Evolutionary conservation across 345 rosid genomes (phyloP).

Genomic region (Populus ilicifolia): DNA sequence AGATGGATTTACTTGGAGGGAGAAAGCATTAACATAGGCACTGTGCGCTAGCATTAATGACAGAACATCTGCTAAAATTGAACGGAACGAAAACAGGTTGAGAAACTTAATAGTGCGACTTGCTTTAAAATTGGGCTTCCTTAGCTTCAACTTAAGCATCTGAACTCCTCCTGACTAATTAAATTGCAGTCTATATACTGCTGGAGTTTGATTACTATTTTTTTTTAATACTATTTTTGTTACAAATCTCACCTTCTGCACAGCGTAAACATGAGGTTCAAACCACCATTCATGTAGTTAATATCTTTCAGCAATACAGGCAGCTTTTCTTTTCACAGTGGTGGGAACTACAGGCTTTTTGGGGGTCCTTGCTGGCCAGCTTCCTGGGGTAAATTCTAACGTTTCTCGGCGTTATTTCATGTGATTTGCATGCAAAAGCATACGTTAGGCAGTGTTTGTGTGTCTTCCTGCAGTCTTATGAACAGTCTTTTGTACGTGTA

Average conservation of each 20-base stretch:
- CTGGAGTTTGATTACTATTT: not conserved
- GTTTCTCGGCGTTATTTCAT: not conserved
- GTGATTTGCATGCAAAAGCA: too few relatives aligned
- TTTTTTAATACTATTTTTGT: not conserved
- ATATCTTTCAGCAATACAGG: slow-evolving; percentile 63
- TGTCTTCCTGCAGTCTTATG: too few relatives aligned
- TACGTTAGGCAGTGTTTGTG: too few relatives aligned
- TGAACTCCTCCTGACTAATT: not conserved
- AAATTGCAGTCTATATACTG: too few relatives aligned
- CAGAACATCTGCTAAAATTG: not conserved
- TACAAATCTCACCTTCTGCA: not conserved
- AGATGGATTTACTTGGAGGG: not conserved
- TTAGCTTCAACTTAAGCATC: not conserved
- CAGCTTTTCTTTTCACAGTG: slow-evolving; percentile 87
- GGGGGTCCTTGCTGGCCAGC: slow-evolving; percentile 84
- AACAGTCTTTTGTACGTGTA: not conserved
- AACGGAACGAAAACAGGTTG: not conserved
- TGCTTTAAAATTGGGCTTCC: not conserved
- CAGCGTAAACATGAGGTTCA: not conserved
- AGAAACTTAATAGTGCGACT: not conserved
- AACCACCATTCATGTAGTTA: slow-evolving; percentile 18
- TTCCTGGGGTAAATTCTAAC: slow-evolving; percentile 67
- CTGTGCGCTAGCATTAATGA: too few relatives aligned
- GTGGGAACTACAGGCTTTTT: slow-evolving; percentile 80
- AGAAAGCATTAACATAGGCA: too few relatives aligned